These are phyloP conservation scores for Pogostemon cablin DNA, from an alignment of 257 asterid genomes.

Conservation along the genomic window DNA sequence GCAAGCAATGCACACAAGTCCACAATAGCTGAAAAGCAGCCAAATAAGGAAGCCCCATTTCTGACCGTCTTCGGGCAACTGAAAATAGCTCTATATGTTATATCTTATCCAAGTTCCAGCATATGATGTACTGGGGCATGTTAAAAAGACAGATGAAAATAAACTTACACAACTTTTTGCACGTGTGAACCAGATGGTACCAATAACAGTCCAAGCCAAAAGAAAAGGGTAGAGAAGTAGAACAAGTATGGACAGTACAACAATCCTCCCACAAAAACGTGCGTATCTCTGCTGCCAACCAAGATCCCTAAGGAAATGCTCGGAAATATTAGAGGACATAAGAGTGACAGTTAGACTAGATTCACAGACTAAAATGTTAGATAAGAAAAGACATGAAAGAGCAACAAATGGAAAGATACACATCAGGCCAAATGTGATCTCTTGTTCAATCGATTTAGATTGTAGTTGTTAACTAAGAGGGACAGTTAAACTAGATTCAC, in stretches of 20 bases:
- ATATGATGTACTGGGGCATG: conserved; percentile 6
- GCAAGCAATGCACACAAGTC: conserved; percentile 84
- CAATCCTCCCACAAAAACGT: conserved; percentile 84
- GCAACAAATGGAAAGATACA: background rate
- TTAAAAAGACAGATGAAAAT: conserved; percentile 7
- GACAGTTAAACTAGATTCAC: background rate
- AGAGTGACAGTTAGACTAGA: background rate
- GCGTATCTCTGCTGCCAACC: conserved; percentile 90
- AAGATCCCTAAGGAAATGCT: conserved; percentile 64
- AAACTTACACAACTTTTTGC: conserved; percentile 75
- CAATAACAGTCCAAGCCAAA: conserved; percentile 80
- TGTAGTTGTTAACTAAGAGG: conserved; percentile 4
- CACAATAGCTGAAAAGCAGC: conserved; percentile 96
- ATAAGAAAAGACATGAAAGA: background rate
- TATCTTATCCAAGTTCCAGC: conserved; percentile 28
- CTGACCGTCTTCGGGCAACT: conserved; percentile 97
- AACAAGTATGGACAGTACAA: conserved; percentile 77
- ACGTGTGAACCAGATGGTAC: conserved; percentile 87
- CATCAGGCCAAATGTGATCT: conserved; percentile 1
- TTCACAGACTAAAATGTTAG: background rate
- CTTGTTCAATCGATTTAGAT: conserved; percentile 1
- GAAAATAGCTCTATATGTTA: conserved; percentile 35
- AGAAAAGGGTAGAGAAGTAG: conserved; percentile 86
- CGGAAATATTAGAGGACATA: background rate
- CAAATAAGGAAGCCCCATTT: conserved; percentile 98